Evolutionary conservation across 2,329 filamentous ascomycete species (phyloP), one percentile per base, ranked within the genome.

Genomic region (Thielaviopsis euricoi): DNA sequence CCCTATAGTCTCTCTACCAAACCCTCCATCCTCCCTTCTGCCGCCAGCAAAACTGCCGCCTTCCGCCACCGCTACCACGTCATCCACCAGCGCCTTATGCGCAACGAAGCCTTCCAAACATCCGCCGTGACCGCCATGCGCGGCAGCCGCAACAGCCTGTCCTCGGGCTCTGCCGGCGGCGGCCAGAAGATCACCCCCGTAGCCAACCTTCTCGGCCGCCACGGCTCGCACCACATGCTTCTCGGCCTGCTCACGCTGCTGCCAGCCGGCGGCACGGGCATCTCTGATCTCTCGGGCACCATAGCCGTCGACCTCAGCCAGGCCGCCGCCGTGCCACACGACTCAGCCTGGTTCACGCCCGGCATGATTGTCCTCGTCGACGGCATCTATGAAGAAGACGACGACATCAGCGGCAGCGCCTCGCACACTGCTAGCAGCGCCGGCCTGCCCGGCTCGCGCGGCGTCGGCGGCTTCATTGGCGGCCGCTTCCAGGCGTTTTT

Each of bases 291-390:
- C 29, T 91, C 89, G 0, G 93, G 91, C 19, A 91, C 87, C 56
- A 95, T 98, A 64, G 77, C 81, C 2, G 75, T 98, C 1, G 89
- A 97, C 64, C 72, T 97, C 12, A 79, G 82, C 21, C 86, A 91
- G 65, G 88, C 91, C 0, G 82, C 83, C 22, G 82, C 86, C 15
- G 85, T 96, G 58, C 90, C 90, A 0, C 83, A 89, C 61, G 84
- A 91, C 66, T 89, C 87, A 23, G 85, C 87, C 3, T 98, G 89
- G 86, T 96, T 96, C 66, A 83, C 85, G 5, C 90, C 93, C 0
- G 94, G 94, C 2, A 97, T 97, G 89, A 87, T 98, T 53, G 87
- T 97, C 3, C 77, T 98, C 0, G 82, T 96, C 0, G 93, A 98
- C 65, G 93, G 93, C 6, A 83, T 91, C n/a, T 98, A 98, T 66